These are phyloP conservation scores for Salvia rosmarinus DNA, from an alignment of 257 asterid genomes.

Conservation along the genomic window DNA sequence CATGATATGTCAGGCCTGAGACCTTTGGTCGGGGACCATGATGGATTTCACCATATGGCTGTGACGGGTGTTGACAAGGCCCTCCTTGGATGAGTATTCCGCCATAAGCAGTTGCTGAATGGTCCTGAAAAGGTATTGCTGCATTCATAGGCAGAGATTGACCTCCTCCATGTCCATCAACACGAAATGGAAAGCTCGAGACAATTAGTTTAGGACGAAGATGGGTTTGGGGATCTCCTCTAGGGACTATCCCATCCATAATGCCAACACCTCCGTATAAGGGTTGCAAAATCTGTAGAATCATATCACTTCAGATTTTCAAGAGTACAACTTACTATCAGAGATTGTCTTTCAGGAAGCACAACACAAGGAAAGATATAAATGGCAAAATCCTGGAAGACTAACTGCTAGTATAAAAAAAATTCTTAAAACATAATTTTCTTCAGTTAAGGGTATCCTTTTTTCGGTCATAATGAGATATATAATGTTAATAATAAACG, in stretches of 20 bases:
- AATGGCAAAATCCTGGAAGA: constrained; percentile 9
- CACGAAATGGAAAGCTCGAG: constrained; percentile 30
- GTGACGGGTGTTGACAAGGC: constrained; percentile 27
- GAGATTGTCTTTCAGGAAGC: constrained; percentile 1
- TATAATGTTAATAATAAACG: background rate
- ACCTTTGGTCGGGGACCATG: constrained; percentile 32
- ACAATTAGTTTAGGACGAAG: constrained; percentile 33
- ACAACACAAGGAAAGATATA: background rate
- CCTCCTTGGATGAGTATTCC: constrained; percentile 25
- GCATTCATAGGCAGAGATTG: constrained; percentile 22
- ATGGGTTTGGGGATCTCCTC: constrained; percentile 41
- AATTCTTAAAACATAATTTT: background rate
- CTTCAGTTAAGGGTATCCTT: background rate
- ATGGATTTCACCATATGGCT: constrained; percentile 35
- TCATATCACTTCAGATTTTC: constrained; percentile 30
- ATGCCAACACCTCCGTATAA: constrained; percentile 40
- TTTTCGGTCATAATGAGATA: background rate
- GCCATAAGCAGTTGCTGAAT: constrained; percentile 8
- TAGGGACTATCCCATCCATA: constrained; percentile 39
- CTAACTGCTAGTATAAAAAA: background rate
- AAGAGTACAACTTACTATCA: constrained; percentile 26
- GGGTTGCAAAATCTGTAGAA: constrained; percentile 54
- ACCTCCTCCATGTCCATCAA: constrained; percentile 11
- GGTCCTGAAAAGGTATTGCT: constrained; percentile 28
- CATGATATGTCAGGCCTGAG: constrained; percentile 32